Evolutionary conservation across 1,284 basidiomycete genomes (phyloP), one percentile per base, ranked within the genome.

Genomic region (Mycena citricolor): DNA sequence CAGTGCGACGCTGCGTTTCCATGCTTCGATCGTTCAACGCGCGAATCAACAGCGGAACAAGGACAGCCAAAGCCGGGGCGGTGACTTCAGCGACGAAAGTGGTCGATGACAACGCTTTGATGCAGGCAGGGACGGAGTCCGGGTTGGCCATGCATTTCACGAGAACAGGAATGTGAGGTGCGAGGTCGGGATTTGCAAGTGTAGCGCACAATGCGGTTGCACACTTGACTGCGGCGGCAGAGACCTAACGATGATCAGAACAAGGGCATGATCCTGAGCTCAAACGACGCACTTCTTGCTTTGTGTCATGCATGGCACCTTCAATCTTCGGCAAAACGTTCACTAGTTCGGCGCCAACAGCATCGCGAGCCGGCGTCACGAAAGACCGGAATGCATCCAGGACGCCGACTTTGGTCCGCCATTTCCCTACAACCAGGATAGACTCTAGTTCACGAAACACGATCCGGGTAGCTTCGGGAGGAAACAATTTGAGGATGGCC

Each of bases 71-170:
- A 12, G 95, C 94, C 12, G 95, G 95, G 1, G 92, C 88, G 24
- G 90, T 97, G 57, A 99, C 94, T 69, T 99, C 95, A 42, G 94
- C 91, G 48, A 99, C 97, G 59, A 97, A 99, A 12, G 95, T 98
- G 29, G 92, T 94, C 45, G 83, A 88, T 6, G 93, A 94, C 8
- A 98, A 77, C 36, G 92, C 83, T 73, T 99, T 99, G 80, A 99
- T 94, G 59, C 94, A 97, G 30, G 86, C 85, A 8, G 94, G 83
- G 14, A 98, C 94, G 32, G 83, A 73, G 53, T 83, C 79, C 4
- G 95, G 91, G 57, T 93, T 85, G 38, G 87, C 82, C 95, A 99
- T 99, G 67, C 92, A 92, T 65, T 90, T 91, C 51, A 99, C 94
- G 50, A 99, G 83, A 35, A 83, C 77, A 32, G 89, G 83, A 47